Conservation (phyloP, 305 asterid species). For the Fraxinus albicans region DNA sequence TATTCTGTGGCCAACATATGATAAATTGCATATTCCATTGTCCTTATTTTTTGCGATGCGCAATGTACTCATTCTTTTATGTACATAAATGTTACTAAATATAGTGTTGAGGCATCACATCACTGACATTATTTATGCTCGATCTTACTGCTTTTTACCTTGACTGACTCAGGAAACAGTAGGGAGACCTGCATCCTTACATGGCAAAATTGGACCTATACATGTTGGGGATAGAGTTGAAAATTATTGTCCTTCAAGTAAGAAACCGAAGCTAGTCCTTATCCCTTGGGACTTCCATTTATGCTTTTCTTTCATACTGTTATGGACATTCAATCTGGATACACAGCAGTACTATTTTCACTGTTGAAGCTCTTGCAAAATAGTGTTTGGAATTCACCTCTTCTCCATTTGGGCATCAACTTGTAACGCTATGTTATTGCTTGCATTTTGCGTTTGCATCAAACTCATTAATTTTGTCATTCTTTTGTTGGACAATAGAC, state of each 20-base stretch:
- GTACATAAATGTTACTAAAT: neutral
- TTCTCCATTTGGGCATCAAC: conserved; percentile 1
- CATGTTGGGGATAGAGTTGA: conserved; percentile 35
- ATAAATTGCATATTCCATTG: neutral
- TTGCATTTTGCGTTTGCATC: neutral
- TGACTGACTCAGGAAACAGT: conserved; percentile 43
- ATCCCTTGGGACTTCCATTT: conserved; percentile 14
- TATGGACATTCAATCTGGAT: neutral
- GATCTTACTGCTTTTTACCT: conserved; percentile 15
- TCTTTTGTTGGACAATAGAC: neutral
- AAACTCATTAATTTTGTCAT: neutral
- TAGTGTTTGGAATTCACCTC: neutral
- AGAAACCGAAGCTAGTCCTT: conserved; percentile 30
- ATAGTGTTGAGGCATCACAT: neutral
- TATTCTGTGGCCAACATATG: neutral
- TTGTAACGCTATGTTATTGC: neutral
- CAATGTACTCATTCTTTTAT: neutral
- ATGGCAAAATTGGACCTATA: conserved; percentile 28
- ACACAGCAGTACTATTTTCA: neutral
- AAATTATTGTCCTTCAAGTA: conserved; percentile 45
- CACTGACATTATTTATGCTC: neutral
- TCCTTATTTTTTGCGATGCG: neutral
- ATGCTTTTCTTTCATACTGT: conserved; percentile 5
- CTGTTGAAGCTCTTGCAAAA: neutral
- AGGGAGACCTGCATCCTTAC: conserved; percentile 27